phyloP scores from a whole-genome alignment of 2,329 filamentous ascomycete genomes.

The Trichoderma atroviride region DNA sequence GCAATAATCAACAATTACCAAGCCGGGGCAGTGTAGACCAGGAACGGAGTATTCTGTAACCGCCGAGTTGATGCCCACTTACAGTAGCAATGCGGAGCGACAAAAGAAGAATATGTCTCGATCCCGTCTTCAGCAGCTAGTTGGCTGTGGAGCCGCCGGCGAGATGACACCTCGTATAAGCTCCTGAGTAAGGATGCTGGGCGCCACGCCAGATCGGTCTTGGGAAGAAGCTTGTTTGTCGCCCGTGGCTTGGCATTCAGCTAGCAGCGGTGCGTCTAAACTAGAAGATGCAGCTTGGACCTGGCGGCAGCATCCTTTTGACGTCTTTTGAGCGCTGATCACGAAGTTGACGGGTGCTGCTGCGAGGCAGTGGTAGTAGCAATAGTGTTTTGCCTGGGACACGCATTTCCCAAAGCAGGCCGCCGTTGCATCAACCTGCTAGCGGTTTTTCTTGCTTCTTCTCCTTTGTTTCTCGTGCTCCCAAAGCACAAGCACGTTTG shows the following conservation, averaged over 20 bases:
- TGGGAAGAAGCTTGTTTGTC: conserved; percentile 23
- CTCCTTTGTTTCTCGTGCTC: background rate
- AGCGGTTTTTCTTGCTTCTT: background rate
- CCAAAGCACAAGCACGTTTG: background rate
- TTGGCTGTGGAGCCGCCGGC: conserved; percentile 2
- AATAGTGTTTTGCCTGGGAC: background rate
- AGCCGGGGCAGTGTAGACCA: background rate
- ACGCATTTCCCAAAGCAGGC: background rate
- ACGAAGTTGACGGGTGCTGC: background rate
- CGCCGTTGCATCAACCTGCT: background rate
- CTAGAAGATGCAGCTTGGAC: background rate
- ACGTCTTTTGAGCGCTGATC: background rate
- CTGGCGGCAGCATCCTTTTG: background rate
- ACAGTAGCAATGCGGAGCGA: background rate
- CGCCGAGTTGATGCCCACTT: background rate
- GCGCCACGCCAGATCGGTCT: conserved; percentile 22
- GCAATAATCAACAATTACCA: background rate
- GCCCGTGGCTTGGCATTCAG: conserved; percentile 15
- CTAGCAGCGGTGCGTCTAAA: background rate
- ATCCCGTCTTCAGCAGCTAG: background rate
- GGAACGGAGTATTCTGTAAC: conserved; percentile 5
- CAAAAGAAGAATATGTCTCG: background rate
- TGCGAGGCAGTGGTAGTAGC: background rate
- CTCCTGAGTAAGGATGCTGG: conserved; percentile 12
- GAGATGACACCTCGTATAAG: conserved; percentile 25